phyloP scores from a whole-genome alignment of 768 basidiomycete genomes.

The Austroboletus eburneus region DNA sequence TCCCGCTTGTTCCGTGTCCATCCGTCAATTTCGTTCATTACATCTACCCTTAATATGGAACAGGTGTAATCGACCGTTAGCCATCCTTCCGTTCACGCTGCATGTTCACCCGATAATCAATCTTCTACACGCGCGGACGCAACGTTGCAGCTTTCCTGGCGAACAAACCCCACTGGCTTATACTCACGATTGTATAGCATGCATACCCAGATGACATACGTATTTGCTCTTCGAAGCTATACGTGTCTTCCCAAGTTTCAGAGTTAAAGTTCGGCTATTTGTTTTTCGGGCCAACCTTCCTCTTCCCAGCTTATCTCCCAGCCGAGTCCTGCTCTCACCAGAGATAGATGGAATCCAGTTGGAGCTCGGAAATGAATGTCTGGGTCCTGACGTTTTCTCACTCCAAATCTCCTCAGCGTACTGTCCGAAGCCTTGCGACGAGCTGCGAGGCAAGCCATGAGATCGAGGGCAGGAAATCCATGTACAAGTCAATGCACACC shows the following conservation, averaged over 20 bases:
- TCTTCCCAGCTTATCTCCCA: conserved; percentile 27
- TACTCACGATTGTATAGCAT: conserved; percentile 2
- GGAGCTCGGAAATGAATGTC: conserved; percentile 12
- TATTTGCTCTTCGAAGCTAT: conserved; percentile 1
- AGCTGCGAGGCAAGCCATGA: conserved; percentile 8
- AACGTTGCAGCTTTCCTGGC: conserved; percentile 20
- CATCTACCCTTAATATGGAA: conserved; percentile 15
- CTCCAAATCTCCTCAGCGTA: conserved; percentile 1
- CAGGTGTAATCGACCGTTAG: conserved; percentile 2
- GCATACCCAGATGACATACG: neutral
- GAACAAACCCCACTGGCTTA: conserved; percentile 7
- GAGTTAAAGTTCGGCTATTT: conserved; percentile 15
- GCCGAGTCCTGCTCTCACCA: conserved; percentile 10
- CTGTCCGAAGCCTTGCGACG: neutral
- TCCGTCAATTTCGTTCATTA: conserved; percentile 10
- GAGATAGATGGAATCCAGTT: conserved; percentile 1
- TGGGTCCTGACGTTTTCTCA: conserved; percentile 8
- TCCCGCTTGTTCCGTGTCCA: conserved; percentile 11
- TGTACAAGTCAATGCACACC: conserved; percentile 5
- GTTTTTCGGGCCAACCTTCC: conserved; percentile 7
- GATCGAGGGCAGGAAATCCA: conserved; percentile 12
- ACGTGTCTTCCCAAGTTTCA: conserved; percentile 5
- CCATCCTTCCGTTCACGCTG: conserved; percentile 11
- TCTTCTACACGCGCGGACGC: conserved; percentile 21
- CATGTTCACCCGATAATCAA: conserved; percentile 22